Conservation (phyloP, 2,329 filamentous ascomycete species). For the Calonectria henricotiae region DNA sequence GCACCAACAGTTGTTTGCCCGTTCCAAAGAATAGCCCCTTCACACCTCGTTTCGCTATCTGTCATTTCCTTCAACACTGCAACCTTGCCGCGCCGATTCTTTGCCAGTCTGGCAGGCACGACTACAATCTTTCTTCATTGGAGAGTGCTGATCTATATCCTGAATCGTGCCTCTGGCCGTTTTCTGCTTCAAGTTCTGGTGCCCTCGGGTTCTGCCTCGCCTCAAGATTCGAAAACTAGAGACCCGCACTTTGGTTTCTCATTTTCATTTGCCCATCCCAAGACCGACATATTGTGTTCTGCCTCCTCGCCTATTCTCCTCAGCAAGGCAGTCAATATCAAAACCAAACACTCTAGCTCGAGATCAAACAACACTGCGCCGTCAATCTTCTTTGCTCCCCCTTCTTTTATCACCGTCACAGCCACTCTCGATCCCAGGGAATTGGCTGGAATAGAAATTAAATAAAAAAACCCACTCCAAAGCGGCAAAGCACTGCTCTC, state of each 20-base stretch:
- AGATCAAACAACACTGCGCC: background rate
- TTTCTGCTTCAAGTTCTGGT: background rate
- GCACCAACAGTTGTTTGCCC: background rate
- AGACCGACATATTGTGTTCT: background rate
- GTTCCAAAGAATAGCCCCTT: conserved; percentile 23
- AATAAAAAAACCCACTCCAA: too few relatives aligned
- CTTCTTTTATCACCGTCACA: background rate
- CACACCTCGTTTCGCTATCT: background rate
- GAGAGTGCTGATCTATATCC: background rate
- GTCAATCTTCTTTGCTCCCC: background rate
- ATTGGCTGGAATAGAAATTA: background rate
- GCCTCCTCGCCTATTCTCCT: background rate
- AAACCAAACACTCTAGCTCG: background rate
- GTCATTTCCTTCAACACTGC: background rate
- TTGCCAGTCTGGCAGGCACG: background rate
- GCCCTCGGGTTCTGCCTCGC: background rate
- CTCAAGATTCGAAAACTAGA: background rate
- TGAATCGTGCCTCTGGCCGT: background rate
- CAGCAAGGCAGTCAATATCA: background rate
- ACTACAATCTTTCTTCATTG: background rate
- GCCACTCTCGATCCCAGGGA: background rate
- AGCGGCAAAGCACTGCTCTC: too few relatives aligned
- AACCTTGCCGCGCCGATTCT: background rate
- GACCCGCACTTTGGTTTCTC: background rate
- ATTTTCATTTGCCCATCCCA: background rate